Conservation (phyloP, 2,329 filamentous ascomycete genomes). For the Penicillium vulpinum region DNA sequence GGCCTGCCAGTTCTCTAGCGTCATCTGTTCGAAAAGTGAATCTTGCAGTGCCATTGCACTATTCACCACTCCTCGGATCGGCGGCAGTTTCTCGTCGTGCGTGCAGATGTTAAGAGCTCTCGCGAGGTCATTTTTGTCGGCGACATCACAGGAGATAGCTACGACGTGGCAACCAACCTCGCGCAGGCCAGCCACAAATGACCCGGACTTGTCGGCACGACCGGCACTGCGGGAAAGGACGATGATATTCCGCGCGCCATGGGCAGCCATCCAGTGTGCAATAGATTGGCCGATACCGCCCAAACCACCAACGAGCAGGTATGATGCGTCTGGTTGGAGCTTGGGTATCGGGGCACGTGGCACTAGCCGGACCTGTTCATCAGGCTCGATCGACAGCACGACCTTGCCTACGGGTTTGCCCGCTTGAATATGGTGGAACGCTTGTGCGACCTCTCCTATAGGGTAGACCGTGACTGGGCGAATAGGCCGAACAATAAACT, state of each 20-base stretch:
- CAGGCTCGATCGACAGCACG: slow-evolving; percentile 21
- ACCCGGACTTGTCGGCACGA: too few relatives aligned
- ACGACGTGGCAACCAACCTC: too few relatives aligned
- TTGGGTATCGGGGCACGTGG: neutral
- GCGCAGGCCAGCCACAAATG: too few relatives aligned
- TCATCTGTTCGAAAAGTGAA: slow-evolving; percentile 11
- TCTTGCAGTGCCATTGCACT: neutral
- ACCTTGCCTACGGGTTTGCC: slow-evolving; percentile 49
- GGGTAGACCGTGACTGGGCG: slow-evolving; percentile 11
- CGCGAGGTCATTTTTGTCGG: too few relatives aligned
- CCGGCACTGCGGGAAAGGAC: slow-evolving; percentile 37
- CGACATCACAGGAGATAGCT: too few relatives aligned
- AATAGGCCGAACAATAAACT: neutral
- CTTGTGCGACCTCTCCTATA: slow-evolving; percentile 30
- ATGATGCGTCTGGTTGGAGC: slow-evolving; percentile 17
- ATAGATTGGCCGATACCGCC: slow-evolving; percentile 41
- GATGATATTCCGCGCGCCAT: slow-evolving; percentile 37
- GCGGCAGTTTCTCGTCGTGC: neutral
- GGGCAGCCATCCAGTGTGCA: slow-evolving; percentile 34
- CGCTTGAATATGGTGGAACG: slow-evolving; percentile 42
- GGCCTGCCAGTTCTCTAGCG: slow-evolving; percentile 13
- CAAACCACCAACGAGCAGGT: slow-evolving; percentile 42
- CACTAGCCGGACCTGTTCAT: neutral
- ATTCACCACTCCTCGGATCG: slow-evolving; percentile 4
- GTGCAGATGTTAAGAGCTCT: neutral